phyloP scores from a whole-genome alignment of 805 yeast genomes.

The Kluyveromyces nonfermentans region DNA sequence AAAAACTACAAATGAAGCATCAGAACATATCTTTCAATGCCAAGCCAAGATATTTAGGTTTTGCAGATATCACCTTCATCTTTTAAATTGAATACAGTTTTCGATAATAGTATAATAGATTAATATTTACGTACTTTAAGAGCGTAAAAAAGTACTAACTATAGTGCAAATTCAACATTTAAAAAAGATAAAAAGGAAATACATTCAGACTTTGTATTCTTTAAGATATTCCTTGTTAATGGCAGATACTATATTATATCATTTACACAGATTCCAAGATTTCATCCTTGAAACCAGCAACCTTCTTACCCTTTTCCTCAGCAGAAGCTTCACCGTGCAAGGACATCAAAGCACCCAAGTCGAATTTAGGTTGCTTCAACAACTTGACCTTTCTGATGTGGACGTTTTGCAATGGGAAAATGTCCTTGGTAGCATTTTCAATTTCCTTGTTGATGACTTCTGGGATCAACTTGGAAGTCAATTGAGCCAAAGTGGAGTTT shows the following conservation, averaged over 20 bases:
- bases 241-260: conserved; percentile 6
- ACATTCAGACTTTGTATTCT: neutral
- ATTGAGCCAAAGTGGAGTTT: conserved; percentile 90
- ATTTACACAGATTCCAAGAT: conserved; percentile 92
- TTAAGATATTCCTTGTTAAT: conserved; percentile 2
- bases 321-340: conserved; percentile 93
- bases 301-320: conserved; percentile 98
- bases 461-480: conserved; percentile 94
- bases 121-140: neutral
- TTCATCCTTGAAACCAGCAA: conserved; percentile 96
- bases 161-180: neutral
- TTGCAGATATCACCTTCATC: too few species aligned
- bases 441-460: conserved; percentile 98
- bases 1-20: too few species aligned
- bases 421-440: conserved; percentile 88
- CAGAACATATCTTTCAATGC: too few species aligned
- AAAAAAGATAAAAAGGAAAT: neutral
- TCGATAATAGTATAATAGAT: neutral
- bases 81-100: neutral
- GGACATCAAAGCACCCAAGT: conserved; percentile 90
- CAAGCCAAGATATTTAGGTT: too few species aligned
- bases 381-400: conserved; percentile 98
- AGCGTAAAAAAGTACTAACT: neutral
- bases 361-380: conserved; percentile 98
- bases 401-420: conserved; percentile 97